These are phyloP conservation scores for Chaetomiaceae sp. DNA, from an alignment of 2,329 filamentous ascomycete species.

Conservation along the genomic window DNA sequence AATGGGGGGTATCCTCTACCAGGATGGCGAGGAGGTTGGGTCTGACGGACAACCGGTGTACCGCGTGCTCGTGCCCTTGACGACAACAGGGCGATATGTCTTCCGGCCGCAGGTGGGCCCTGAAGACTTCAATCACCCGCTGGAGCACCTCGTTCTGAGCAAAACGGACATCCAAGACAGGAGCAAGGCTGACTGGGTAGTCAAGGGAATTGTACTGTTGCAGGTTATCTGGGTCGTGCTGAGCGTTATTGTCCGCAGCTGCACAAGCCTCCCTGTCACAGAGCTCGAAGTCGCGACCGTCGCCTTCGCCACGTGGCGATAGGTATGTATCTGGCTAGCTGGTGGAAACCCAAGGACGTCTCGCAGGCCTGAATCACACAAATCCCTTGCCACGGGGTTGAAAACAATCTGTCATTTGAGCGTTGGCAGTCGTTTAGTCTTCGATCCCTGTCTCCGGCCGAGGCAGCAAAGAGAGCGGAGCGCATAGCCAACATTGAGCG, in stretches of 20 bases:
- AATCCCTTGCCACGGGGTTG: no score
- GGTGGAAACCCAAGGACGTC: not conserved
- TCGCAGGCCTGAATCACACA: not conserved
- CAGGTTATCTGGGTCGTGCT: not conserved
- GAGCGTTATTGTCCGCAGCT: not conserved
- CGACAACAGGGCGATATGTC: no score
- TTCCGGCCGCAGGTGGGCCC: no score
- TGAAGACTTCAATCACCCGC: not conserved
- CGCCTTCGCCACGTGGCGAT: not conserved
- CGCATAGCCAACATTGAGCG: not conserved
- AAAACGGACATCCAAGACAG: not conserved
- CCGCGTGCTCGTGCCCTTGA: no score
- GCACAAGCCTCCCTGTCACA: not conserved
- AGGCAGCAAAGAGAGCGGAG: not conserved
- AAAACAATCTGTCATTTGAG: no score
- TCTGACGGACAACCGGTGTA: no score
- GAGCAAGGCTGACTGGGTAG: not conserved
- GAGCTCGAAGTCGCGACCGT: not conserved
- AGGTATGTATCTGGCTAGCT: not conserved
- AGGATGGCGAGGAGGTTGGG: no score
- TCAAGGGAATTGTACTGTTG: not conserved
- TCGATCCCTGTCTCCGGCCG: no score
- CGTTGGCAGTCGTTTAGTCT: no score
- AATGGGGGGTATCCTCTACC: not conserved
- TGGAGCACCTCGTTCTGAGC: not conserved